These are phyloP conservation scores for Nakazawaea sp. DNA, from an alignment of 805 yeast species.

Conservation along the genomic window DNA sequence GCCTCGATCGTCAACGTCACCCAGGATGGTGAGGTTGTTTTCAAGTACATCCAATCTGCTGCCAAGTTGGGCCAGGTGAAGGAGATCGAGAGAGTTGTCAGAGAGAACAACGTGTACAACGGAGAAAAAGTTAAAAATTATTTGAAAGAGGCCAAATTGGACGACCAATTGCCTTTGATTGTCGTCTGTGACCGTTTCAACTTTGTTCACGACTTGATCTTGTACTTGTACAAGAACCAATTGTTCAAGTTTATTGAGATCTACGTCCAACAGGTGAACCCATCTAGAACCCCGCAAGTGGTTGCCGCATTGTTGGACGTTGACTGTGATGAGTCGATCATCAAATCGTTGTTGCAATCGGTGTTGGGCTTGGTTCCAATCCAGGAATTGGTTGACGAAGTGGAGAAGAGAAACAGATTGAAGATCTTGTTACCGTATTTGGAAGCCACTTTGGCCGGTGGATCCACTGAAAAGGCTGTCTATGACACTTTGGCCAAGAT, in stretches of 20 bases:
- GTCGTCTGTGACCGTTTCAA: constrained; percentile 91
- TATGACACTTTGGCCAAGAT: constrained; percentile 95
- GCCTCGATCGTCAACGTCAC: constrained; percentile 90
- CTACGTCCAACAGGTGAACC: constrained; percentile 96
- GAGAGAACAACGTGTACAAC: constrained; percentile 89
- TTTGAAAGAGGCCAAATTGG: constrained; percentile 87
- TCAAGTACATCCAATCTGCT: constrained; percentile 94
- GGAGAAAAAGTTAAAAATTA: constrained; percentile 97
- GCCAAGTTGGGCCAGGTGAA: constrained; percentile 82
- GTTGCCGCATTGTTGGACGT: constrained; percentile 94
- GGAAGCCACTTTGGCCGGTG: constrained; percentile 79
- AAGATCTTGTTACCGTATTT: constrained; percentile 88
- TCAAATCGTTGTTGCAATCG: constrained; percentile 71
- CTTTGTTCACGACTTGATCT: constrained; percentile 87
- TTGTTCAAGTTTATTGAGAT: constrained; percentile 96
- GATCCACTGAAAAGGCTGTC: constrained; percentile 84
- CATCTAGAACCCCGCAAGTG: constrained; percentile 93
- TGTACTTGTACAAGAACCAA: constrained; percentile 91
- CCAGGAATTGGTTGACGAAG: constrained; percentile 83
- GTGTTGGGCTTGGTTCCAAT: constrained; percentile 95
- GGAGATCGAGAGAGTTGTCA: constrained; percentile 93
- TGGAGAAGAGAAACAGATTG: constrained; percentile 92
- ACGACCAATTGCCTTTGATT: constrained; percentile 93
- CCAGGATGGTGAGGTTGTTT: constrained; percentile 90
- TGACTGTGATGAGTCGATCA: constrained; percentile 89